A percentile compares a stretch with the other conserved stretches of the same genome.
These are phyloP conservation scores for Penicillium sp. DNA, from an alignment of 2,329 filamentous ascomycete species.

Conservation along the genomic window DNA sequence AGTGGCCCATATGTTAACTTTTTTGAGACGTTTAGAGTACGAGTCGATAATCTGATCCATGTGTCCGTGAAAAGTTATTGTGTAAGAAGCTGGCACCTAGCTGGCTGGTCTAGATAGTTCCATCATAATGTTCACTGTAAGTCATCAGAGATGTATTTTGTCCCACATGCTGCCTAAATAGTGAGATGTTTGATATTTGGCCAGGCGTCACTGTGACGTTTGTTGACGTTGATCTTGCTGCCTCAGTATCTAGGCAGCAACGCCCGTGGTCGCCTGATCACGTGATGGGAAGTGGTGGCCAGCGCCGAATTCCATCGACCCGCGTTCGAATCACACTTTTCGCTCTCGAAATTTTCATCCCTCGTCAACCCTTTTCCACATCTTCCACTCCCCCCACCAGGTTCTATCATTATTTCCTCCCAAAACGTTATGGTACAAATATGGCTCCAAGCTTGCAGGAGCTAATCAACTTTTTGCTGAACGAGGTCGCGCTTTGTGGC, in stretches of 20 bases:
- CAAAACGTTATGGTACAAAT: constrained; percentile 17
- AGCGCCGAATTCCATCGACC: constrained; percentile 21
- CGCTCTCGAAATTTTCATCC: constrained; percentile 26
- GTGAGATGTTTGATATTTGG: neutral
- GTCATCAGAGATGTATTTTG: too few species aligned
- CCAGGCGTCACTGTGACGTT: neutral
- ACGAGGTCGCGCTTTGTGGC: constrained; percentile 65
- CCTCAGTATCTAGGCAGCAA: constrained; percentile 8
- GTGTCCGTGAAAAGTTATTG: too few species aligned
- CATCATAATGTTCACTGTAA: too few species aligned
- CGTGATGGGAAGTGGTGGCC: neutral
- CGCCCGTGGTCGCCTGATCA: neutral
- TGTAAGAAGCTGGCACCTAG: too few species aligned
- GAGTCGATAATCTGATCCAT: too few species aligned
- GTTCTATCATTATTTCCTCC: constrained; percentile 8
- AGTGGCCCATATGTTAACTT: neutral
- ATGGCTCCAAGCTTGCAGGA: constrained; percentile 61
- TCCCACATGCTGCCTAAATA: too few species aligned
- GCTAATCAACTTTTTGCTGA: constrained; percentile 63
- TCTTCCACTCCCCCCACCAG: neutral
- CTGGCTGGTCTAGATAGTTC: too few species aligned
- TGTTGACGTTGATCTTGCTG: neutral
- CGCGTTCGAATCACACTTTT: constrained; percentile 42
- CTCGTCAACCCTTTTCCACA: constrained; percentile 12
- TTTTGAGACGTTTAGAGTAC: neutral